Percentiles rank a stretch among this genome's conserved stretches.
Conservation (phyloP, 306 rosid genomes). For the Boehmeria nivea region DNA sequence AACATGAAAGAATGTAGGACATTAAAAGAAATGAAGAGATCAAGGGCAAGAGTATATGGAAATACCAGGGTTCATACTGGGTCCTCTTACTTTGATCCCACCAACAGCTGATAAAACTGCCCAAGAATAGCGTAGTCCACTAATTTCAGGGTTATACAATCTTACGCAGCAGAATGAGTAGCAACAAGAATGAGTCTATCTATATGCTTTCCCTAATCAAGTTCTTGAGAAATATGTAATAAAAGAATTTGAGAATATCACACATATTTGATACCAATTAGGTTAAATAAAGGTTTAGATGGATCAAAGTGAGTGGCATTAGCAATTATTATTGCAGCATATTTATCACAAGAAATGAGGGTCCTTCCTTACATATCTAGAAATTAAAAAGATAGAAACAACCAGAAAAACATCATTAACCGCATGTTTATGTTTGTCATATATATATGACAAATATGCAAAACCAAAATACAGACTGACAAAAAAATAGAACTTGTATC, state of each 20-base stretch:
- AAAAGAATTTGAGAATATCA: neutral
- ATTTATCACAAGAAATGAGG: neutral
- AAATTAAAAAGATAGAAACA: neutral
- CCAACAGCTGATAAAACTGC: conserved; percentile 94
- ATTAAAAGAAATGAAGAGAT: neutral
- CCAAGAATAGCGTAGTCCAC: conserved; percentile 22
- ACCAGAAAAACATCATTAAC: neutral
- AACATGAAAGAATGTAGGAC: conserved; percentile 3
- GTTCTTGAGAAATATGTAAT: neutral
- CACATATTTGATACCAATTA: neutral
- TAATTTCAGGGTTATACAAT: conserved; percentile 1
- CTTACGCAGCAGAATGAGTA: neutral
- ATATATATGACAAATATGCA: neutral
- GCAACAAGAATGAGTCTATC: too few species aligned
- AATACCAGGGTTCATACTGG: conserved; percentile 55
- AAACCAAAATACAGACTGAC: neutral
- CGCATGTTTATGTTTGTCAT: neutral
- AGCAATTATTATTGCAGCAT: neutral
- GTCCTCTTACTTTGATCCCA: conserved; percentile 88
- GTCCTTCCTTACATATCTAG: neutral
- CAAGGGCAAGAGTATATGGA: conserved; percentile 19
- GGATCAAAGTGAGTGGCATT: neutral
- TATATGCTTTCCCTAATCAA: too few species aligned
- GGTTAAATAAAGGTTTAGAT: neutral
- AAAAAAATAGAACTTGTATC: too few species aligned